Evolutionary conservation across 2,329 filamentous ascomycete genomes (phyloP).

Genomic region (Stemphylium vesicarium): DNA sequence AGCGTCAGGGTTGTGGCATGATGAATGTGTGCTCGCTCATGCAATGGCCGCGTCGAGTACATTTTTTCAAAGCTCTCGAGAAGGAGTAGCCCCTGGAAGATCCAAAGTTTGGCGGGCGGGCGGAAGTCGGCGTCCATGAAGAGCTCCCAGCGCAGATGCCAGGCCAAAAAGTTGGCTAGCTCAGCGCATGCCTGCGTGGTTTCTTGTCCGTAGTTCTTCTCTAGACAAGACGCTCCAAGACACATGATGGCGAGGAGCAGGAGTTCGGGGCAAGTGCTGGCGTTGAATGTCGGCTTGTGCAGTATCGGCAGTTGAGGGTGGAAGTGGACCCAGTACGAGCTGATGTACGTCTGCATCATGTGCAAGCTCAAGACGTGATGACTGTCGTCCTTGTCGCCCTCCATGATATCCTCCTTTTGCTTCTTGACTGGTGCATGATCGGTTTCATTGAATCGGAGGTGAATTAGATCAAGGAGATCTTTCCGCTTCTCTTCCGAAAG

Average conservation of each 20-base stretch:
- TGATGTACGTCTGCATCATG: conserved; percentile 92
- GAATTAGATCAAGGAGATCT: conserved; percentile 82
- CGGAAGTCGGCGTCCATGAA: conserved; percentile 91
- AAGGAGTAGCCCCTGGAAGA: conserved; percentile 88
- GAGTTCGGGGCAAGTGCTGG: conserved; percentile 83
- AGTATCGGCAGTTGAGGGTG: conserved; percentile 93
- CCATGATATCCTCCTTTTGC: conserved; percentile 76
- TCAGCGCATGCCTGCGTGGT: conserved; percentile 79
- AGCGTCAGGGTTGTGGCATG: conserved; percentile 94
- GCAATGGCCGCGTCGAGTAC: conserved; percentile 89
- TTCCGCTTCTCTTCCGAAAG: conserved; percentile 88
- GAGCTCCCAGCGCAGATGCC: conserved; percentile 94
- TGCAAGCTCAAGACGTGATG: conserved; percentile 75
- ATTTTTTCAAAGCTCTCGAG: conserved; percentile 97
- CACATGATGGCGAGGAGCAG: conserved; percentile 88
- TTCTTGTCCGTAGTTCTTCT: conserved; percentile 77
- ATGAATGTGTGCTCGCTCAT: conserved; percentile 95
- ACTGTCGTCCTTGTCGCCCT: conserved; percentile 73
- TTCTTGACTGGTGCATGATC: conserved; percentile 75
- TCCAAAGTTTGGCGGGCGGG: conserved; percentile 92
- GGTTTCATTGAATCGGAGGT: conserved; percentile 79
- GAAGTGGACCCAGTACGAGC: conserved; percentile 93
- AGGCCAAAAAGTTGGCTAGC: conserved; percentile 86
- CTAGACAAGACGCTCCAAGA: conserved; percentile 87
- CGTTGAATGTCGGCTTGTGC: conserved; percentile 90